These are phyloP conservation scores for Hortaea sp. DNA, from an alignment of 2,329 filamentous ascomycete genomes.

Conservation along the genomic window DNA sequence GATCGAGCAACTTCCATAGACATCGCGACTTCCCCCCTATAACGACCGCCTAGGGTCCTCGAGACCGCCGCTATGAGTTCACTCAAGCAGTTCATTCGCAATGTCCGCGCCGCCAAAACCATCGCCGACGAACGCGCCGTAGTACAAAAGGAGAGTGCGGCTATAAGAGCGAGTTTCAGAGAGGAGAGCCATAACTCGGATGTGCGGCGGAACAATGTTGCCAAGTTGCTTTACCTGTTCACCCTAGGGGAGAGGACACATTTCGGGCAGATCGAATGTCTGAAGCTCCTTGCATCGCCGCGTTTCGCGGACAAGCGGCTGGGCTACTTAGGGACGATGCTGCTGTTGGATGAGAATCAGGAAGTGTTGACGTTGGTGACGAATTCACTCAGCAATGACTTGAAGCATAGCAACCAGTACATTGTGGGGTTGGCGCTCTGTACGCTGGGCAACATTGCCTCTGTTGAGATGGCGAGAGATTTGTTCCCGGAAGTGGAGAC, in stretches of 20 bases:
- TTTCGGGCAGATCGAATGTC: conserved; percentile 98
- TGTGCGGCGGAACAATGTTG: conserved; percentile 93
- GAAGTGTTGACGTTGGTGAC: conserved; percentile 95
- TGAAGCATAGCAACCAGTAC: conserved; percentile 92
- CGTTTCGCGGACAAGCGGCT: conserved; percentile 96
- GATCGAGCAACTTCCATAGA: not conserved
- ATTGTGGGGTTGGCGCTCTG: conserved; percentile 93
- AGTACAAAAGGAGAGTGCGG: conserved; percentile 97
- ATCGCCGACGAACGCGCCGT: conserved; percentile 98
- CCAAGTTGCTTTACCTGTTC: conserved; percentile 95
- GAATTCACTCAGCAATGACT: conserved; percentile 93
- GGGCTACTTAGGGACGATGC: conserved; percentile 90
- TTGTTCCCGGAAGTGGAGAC: conserved; percentile 92
- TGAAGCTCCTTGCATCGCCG: conserved; percentile 92
- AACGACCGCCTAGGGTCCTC: conserved; percentile 2
- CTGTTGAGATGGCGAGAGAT: conserved; percentile 95
- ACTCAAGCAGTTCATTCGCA: conserved; percentile 93
- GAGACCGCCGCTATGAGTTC: conserved; percentile 6
- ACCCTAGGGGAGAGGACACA: conserved; percentile 95
- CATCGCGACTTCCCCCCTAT: conserved; percentile 12
- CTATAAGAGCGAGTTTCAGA: conserved; percentile 92
- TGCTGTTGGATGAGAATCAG: conserved; percentile 94
- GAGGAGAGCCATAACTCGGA: conserved; percentile 92
- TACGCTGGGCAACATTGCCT: conserved; percentile 94
- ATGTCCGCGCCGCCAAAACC: conserved; percentile 95